phyloP scores from a whole-genome alignment of 441 rosid species.

The Erodium moschatum region DNA sequence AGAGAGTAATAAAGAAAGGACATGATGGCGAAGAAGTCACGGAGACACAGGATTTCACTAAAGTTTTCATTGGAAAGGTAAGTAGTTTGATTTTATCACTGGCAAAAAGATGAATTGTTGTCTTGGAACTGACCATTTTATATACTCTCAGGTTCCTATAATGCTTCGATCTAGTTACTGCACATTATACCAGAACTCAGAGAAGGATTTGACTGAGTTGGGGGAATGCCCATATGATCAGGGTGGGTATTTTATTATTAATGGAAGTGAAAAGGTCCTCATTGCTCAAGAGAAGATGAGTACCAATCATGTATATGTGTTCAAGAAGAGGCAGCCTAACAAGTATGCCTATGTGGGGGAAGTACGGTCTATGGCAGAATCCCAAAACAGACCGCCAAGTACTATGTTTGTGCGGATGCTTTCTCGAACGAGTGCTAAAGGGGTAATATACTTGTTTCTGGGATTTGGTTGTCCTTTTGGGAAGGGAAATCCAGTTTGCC shows the following conservation, averaged over 20 bases:
- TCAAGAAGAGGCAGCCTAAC: conserved; percentile 93
- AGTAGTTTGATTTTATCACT: neutral
- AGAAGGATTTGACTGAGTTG: conserved; percentile 92
- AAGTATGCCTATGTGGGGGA: conserved; percentile 81
- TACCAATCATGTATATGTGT: conserved; percentile 40
- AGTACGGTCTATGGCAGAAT: conserved; percentile 89
- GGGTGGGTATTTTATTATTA: conserved; percentile 93
- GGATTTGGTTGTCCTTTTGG: neutral
- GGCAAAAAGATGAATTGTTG: conserved; percentile 2
- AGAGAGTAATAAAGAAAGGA: conserved; percentile 82
- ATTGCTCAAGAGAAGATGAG: conserved; percentile 99
- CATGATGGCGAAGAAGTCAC: conserved; percentile 97
- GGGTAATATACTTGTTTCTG: neutral
- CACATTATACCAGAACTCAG: conserved; percentile 81
- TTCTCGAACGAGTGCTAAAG: conserved; percentile 3
- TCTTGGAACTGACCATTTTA: conserved; percentile 12
- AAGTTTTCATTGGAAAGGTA: conserved; percentile 95
- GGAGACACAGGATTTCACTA: conserved; percentile 74
- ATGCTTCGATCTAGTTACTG: conserved; percentile 96
- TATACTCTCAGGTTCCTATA: conserved; percentile 61
- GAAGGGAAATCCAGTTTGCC: neutral
- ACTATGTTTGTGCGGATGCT: conserved; percentile 16
- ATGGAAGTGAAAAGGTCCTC: conserved; percentile 93
- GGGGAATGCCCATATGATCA: conserved; percentile 99
- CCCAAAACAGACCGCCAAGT: conserved; percentile 89